Conservation (phyloP, 805 yeast genomes). For the Metschnikowia continentalis region DNA sequence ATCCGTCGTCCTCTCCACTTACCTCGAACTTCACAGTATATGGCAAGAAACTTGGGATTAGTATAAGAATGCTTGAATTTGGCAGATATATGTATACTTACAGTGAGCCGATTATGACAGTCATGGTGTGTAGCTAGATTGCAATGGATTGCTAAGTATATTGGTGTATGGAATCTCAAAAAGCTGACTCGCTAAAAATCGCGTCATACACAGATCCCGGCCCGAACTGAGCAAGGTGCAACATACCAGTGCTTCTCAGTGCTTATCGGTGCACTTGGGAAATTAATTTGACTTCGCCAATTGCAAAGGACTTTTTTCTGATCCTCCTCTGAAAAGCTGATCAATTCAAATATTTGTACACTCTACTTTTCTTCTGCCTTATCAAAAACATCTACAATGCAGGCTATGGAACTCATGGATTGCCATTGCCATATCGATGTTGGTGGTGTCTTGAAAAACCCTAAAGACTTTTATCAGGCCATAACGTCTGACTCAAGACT, state of each 20-base stretch:
- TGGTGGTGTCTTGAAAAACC: conserved; percentile 9
- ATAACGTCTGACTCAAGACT: conserved; percentile 4
- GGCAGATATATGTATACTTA: conserved; percentile 31
- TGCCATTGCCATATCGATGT: conserved; percentile 35
- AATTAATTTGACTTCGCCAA: not conserved
- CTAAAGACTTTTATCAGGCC: conserved; percentile 5
- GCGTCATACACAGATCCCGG: not conserved
- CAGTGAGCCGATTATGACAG: conserved; percentile 67
- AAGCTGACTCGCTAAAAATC: not conserved
- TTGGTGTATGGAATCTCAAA: not conserved
- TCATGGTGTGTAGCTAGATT: conserved; percentile 38
- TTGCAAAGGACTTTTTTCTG: not conserved
- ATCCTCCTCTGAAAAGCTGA: not conserved
- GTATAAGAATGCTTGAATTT: conserved; percentile 6
- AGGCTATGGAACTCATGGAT: conserved; percentile 11
- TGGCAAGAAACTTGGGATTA: conserved; percentile 54
- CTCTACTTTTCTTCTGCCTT: not conserved
- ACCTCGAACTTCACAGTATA: conserved; percentile 69
- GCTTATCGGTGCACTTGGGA: not conserved
- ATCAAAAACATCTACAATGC: not conserved
- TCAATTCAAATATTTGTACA: not conserved
- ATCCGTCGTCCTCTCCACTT: conserved; percentile 8
- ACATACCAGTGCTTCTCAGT: not conserved
- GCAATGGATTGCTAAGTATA: not conserved
- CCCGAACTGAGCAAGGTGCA: not conserved